Evolutionary conservation across 78 protist species (phyloP), one percentile per base, ranked within the genome.

Genomic region (Dictyostelium brefeldianum): DNA sequence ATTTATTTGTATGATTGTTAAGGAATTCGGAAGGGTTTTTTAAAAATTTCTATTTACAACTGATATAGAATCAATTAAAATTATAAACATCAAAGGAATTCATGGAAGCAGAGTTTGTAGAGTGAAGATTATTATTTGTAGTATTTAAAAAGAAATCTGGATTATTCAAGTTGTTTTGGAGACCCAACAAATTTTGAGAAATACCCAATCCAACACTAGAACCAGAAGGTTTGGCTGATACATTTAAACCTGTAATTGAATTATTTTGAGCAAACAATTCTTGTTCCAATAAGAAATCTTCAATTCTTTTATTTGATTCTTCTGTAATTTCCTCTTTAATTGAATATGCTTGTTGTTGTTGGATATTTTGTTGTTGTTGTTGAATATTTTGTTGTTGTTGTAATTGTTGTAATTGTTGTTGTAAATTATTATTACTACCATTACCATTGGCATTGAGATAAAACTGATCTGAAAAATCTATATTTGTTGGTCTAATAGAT

Each of bases 211-310:
- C 81, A 17, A 9, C 47, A n/a, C 5, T 36, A 36, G 43, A 36
- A 2, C 43, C 43, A 20, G 20, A 18, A 8, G 53, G 48, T 43
- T 71, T 71, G 48, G 10, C 62, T 20, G 54, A 27, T 3, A 46
- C 36, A 14, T 17, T 70, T n/a, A 41, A 70, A 7, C 22, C 27
- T 8, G 41, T 22, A 11, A 25, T 47, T 14, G 81, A 48, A 31
- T 74, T 74, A 17, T 62, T 47, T 47, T 43, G 59, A 6, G 81
- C 11, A 25, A 74, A 74, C 25, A 74, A 48, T 7, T 74, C 81
- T 74, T 74, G 83, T 29, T 84, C 91, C 31, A 84, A 57, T 15
- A 84, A 56, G 57, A 74, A 84, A 46, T 73, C 80, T 47, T 82
- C 79, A 7, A 82, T 50, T 27, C 74, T 74, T 20, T 82, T 82